These are phyloP conservation scores for Penicillium brevicompactum DNA, from an alignment of 2,329 filamentous ascomycete species.

Conservation along the genomic window DNA sequence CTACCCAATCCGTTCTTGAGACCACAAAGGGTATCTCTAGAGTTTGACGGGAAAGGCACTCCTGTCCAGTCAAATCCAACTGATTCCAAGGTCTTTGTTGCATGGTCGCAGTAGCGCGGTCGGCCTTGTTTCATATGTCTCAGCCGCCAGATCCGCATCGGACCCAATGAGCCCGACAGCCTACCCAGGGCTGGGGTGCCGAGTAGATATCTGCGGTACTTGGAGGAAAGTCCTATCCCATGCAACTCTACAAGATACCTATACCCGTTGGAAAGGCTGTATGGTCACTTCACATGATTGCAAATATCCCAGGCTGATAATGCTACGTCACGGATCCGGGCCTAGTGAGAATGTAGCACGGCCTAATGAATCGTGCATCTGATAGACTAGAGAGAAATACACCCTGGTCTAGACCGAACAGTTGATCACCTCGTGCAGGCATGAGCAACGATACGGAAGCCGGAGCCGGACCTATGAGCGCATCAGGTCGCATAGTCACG, in stretches of 20 bases:
- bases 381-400: background rate
- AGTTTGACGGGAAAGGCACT: background rate
- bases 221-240: background rate
- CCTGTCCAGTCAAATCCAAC: background rate
- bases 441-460: background rate
- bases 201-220: background rate
- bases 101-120: slow-evolving; percentile 13
- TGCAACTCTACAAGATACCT: background rate
- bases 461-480: background rate
- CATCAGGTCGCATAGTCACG: background rate
- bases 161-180: background rate
- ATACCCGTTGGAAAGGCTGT: too few relatives aligned
- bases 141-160: slow-evolving; percentile 3
- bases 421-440: background rate
- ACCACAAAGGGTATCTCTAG: background rate
- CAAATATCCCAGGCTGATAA: background rate
- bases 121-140: slow-evolving; percentile 20
- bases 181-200: background rate
- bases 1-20: background rate
- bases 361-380: background rate
- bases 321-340: background rate
- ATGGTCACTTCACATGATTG: background rate
- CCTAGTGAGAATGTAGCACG: background rate
- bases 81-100: slow-evolving; percentile 13
- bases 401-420: background rate